These are phyloP conservation scores for Candida pini DNA, from an alignment of 805 yeast species.

Conservation along the genomic window DNA sequence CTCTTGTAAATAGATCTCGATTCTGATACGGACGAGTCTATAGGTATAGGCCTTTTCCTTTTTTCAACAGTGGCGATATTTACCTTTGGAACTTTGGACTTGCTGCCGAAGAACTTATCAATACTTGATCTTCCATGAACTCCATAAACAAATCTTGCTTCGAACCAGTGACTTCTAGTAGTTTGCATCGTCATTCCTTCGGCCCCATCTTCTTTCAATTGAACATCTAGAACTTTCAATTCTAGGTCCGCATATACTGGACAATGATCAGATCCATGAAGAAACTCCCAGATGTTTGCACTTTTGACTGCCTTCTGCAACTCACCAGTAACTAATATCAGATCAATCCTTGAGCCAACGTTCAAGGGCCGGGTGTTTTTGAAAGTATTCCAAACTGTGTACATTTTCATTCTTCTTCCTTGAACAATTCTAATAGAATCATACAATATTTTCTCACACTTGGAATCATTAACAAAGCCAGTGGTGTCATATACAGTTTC, in stretches of 20 bases:
- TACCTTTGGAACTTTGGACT: background rate
- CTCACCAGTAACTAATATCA: slow-evolving; percentile 47
- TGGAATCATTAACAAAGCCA: slow-evolving; percentile 20
- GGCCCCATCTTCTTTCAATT: slow-evolving; percentile 1
- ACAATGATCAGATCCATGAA: slow-evolving; percentile 92
- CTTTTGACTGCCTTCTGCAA: slow-evolving; percentile 30
- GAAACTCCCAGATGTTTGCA: slow-evolving; percentile 58
- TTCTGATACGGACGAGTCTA: slow-evolving; percentile 1
- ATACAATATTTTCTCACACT: slow-evolving; percentile 37
- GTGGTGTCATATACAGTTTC: slow-evolving; percentile 29
- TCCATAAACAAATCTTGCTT: slow-evolving; percentile 46
- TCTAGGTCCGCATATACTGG: slow-evolving; percentile 74
- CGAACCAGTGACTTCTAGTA: slow-evolving; percentile 39
- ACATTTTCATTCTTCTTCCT: slow-evolving; percentile 58
- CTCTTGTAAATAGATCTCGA: slow-evolving; percentile 10
- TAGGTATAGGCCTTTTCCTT: no score
- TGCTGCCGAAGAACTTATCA: slow-evolving; percentile 24
- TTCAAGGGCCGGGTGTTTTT: slow-evolving; percentile 73
- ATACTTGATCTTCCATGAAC: slow-evolving; percentile 26
- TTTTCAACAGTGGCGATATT: slow-evolving; percentile 2
- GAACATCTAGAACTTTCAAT: slow-evolving; percentile 5
- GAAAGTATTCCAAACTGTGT: slow-evolving; percentile 89
- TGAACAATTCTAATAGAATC: slow-evolving; percentile 57
- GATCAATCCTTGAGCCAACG: slow-evolving; percentile 84
- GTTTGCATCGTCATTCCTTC: no score